A percentile compares a stretch with the other conserved stretches of the same genome.
phyloP scores from a whole-genome alignment of 495 filamentous ascomycete species.

The Penicillium dipodomyicola region DNA sequence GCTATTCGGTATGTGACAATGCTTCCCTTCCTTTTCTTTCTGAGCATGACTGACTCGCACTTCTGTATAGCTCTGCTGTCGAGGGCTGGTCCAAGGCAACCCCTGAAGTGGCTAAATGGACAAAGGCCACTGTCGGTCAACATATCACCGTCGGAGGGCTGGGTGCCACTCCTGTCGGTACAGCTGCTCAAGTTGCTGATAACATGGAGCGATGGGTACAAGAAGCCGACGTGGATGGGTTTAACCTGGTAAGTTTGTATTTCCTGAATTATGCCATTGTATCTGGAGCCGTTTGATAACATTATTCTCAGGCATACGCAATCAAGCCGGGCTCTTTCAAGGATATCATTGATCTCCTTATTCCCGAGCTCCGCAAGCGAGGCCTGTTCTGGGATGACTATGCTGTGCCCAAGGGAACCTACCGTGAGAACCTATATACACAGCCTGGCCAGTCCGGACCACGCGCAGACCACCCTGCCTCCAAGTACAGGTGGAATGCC shows the following conservation, averaged over 20 bases:
- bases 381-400: conserved; percentile 52
- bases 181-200: conserved; percentile 56
- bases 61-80: conserved; percentile 38
- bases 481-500: conserved; percentile 51
- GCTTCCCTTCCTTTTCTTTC: neutral
- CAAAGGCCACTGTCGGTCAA: conserved; percentile 58
- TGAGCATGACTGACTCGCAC: neutral
- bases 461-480: conserved; percentile 46
- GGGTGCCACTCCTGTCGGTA: conserved; percentile 55
- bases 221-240: conserved; percentile 64
- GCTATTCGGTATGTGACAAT: conserved; percentile 49
- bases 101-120: conserved; percentile 57
- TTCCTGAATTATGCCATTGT: neutral
- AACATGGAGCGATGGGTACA: conserved; percentile 58
- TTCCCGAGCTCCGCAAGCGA: conserved; percentile 45
- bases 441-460: conserved; percentile 45
- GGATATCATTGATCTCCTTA: conserved; percentile 55
- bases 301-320: conserved; percentile 48
- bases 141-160: conserved; percentile 62
- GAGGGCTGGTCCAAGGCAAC: conserved; percentile 49
- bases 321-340: conserved; percentile 62
- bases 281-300: conserved; percentile 1
- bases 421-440: conserved; percentile 47
- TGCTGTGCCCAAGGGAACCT: conserved; percentile 45
- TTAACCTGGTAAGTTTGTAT: conserved; percentile 49